Percentiles rank a stretch among this genome's conserved stretches.
These are phyloP conservation scores for Theobroma cacao DNA, from an alignment of 345 rosid species.

Conservation along the genomic window DNA sequence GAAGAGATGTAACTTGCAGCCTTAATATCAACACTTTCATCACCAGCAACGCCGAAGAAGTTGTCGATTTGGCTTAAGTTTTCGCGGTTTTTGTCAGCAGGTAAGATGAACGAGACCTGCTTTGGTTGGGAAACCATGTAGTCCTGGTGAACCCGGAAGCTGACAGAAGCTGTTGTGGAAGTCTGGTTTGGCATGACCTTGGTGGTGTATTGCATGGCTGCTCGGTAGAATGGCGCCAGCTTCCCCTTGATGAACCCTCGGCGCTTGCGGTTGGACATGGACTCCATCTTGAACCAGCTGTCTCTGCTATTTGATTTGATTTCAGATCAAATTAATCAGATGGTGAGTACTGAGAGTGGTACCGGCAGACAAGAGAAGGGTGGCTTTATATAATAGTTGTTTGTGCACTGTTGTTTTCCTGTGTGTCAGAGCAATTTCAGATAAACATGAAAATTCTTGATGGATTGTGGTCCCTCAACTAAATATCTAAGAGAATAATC, in stretches of 20 bases:
- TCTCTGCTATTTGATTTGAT: not conserved
- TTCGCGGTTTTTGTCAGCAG: constrained; percentile 21
- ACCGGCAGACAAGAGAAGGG: not conserved
- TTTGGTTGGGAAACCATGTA: constrained; percentile 32
- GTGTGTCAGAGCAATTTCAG: constrained; percentile 3
- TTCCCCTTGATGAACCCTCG: constrained; percentile 55
- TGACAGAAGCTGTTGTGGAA: constrained; percentile 20
- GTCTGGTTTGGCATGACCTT: constrained; percentile 29
- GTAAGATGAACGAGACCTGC: constrained; percentile 37
- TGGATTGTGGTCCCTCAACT: constrained; percentile 33
- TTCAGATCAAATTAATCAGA: not conserved
- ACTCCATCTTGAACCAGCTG: constrained; percentile 34
- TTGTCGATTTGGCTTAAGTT: constrained; percentile 28
- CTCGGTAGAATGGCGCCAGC: constrained; percentile 37
- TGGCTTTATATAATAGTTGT: constrained; percentile 28
- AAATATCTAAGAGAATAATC: constrained; percentile 29
- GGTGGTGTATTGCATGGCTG: constrained; percentile 27
- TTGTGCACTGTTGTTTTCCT: not conserved
- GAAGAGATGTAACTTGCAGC: constrained; percentile 50
- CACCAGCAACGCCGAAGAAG: constrained; percentile 29
- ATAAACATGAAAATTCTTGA: constrained; percentile 28
- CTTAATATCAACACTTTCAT: constrained; percentile 44
- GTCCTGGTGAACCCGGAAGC: constrained; percentile 29
- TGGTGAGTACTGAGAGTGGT: constrained; percentile 15
- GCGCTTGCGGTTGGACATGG: constrained; percentile 31